phyloP scores from a whole-genome alignment of 192 early-diverging fungal genomes.

The Coemansia sp. region DNA sequence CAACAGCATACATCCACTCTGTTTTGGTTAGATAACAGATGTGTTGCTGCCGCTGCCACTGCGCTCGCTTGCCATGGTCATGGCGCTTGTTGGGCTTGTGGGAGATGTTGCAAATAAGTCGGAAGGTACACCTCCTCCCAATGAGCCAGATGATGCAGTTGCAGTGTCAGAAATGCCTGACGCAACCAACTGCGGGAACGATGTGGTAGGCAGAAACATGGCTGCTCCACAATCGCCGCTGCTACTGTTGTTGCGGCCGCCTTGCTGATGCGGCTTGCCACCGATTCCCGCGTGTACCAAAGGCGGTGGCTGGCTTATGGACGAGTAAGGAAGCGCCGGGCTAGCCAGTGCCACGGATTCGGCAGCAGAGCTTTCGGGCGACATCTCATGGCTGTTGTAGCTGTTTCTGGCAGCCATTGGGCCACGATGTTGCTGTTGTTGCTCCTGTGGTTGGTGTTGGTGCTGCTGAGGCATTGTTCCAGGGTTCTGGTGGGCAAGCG shows the following conservation, averaged over 20 bases:
- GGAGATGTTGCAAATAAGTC: too few relatives aligned
- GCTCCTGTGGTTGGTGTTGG: constrained; percentile 4
- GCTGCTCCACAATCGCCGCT: neutral
- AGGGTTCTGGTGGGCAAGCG: constrained; percentile 19
- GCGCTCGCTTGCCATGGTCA: neutral
- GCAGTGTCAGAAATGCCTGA: constrained; percentile 2
- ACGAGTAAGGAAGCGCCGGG: neutral
- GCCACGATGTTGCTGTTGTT: neutral
- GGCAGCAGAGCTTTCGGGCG: constrained; percentile 15
- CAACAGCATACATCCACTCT: too few relatives aligned
- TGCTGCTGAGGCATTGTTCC: constrained; percentile 4
- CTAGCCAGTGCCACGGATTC: constrained; percentile 5
- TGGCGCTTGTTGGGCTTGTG: neutral
- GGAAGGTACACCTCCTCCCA: too few relatives aligned
- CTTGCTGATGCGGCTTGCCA: neutral
- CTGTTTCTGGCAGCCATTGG: neutral
- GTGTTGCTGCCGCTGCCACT: constrained; percentile 1
- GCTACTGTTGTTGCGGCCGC: neutral
- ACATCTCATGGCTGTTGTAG: constrained; percentile 7
- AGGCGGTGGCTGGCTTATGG: neutral
- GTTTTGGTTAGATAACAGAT: neutral
- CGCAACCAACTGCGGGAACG: constrained; percentile 2
- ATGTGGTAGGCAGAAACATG: neutral
- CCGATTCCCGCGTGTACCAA: neutral
- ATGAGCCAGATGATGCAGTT: neutral